Percentiles rank a stretch among this genome's conserved stretches.
These are phyloP conservation scores for Neocucurbitaria cava DNA, from an alignment of 2,329 filamentous ascomycete species.

Conservation along the genomic window DNA sequence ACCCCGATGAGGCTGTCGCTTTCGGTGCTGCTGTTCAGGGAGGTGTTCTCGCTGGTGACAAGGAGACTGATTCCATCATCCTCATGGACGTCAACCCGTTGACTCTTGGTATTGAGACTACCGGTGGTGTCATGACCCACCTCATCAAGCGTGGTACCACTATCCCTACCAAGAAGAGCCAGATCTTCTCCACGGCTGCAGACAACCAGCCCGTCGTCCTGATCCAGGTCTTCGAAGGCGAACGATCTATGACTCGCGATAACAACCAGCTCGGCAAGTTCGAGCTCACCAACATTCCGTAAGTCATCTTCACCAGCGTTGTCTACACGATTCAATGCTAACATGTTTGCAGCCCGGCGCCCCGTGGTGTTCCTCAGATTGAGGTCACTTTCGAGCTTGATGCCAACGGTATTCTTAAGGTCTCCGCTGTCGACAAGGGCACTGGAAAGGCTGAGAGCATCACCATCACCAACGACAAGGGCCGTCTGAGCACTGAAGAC, in stretches of 20 bases:
- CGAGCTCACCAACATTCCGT: constrained; percentile 92
- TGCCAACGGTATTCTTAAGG: constrained; percentile 97
- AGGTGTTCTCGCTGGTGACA: constrained; percentile 90
- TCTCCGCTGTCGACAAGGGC: constrained; percentile 95
- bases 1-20: constrained; percentile 98
- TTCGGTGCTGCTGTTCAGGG: constrained; percentile 97
- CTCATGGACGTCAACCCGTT: constrained; percentile 98
- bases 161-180: constrained; percentile 94
- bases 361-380: constrained; percentile 96
- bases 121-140: constrained; percentile 97
- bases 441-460: constrained; percentile 97
- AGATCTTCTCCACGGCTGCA: constrained; percentile 96
- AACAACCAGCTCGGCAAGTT: constrained; percentile 99
- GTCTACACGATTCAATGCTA: constrained; percentile 11
- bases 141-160: constrained; percentile 93
- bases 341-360: constrained; percentile 66
- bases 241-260: constrained; percentile 92
- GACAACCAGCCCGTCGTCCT: constrained; percentile 96
- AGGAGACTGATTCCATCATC: constrained; percentile 79
- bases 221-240: constrained; percentile 95
- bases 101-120: constrained; percentile 96
- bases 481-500: constrained; percentile 92
- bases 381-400: constrained; percentile 98
- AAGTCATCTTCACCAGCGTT: constrained; percentile 24
- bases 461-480: constrained; percentile 99